phyloP scores from a whole-genome alignment of 2,329 filamentous ascomycete species.

The Coniochaeta sp. region DNA sequence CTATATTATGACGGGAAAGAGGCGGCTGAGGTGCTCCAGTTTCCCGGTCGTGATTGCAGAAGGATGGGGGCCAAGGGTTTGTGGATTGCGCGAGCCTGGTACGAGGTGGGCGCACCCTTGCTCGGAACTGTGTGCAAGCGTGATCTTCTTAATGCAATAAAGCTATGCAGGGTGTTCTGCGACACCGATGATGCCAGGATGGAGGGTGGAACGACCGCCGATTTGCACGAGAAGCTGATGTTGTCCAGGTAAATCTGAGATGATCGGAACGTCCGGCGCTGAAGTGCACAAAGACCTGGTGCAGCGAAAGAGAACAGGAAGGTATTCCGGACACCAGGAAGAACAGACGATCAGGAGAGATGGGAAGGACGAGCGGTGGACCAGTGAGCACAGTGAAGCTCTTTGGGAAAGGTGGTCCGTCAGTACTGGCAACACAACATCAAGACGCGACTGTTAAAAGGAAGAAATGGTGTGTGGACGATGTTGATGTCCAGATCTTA shows the following conservation, averaged over 20 bases:
- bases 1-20: slow-evolving; percentile 9
- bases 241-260: slow-evolving; percentile 5
- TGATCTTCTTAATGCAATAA: slow-evolving; percentile 28
- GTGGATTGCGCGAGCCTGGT: slow-evolving; percentile 13
- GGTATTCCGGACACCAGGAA: neutral
- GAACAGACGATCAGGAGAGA: neutral
- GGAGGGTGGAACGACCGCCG: slow-evolving; percentile 3
- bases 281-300: neutral
- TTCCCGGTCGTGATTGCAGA: slow-evolving; percentile 9
- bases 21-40: slow-evolving; percentile 16
- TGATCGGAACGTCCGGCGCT: neutral
- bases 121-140: slow-evolving; percentile 23
- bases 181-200: slow-evolving; percentile 7
- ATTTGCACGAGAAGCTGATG: slow-evolving; percentile 12
- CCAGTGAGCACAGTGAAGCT: neutral
- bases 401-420: neutral
- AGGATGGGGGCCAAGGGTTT: slow-evolving; percentile 10
- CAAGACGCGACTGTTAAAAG: neutral
- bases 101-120: slow-evolving; percentile 23
- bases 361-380: neutral
- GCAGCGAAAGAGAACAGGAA: neutral
- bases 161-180: slow-evolving; percentile 21
- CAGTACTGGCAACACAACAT: neutral
- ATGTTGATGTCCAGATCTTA: neutral
- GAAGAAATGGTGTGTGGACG: neutral